Evolutionary conservation across 768 basidiomycete species (phyloP).

Genomic region (Trametopsis cervina): DNA sequence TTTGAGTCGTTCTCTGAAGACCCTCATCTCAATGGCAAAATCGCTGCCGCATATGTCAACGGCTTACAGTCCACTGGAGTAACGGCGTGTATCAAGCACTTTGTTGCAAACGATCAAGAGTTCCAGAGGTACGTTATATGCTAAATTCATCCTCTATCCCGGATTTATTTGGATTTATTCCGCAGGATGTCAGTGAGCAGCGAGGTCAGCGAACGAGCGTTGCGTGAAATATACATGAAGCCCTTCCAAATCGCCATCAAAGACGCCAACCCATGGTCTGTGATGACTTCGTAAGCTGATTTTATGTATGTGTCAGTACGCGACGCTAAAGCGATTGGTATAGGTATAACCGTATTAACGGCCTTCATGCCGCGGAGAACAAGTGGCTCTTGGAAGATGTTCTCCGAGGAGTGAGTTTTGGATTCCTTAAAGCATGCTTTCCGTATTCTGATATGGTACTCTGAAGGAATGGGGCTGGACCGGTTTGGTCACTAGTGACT

Average conservation of each 20-base stretch:
- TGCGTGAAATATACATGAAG: constrained; percentile 60
- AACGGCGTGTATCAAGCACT: constrained; percentile 60
- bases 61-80: constrained; percentile 55
- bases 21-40: constrained; percentile 45
- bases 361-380: constrained; percentile 52
- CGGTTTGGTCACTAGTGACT: constrained; percentile 57
- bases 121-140: constrained; percentile 35
- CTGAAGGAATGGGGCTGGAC: constrained; percentile 55
- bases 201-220: constrained; percentile 47
- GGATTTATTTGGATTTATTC: background rate
- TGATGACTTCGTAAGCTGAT: constrained; percentile 48
- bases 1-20: constrained; percentile 66
- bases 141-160: background rate
- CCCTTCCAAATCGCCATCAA: constrained; percentile 57
- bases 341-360: constrained; percentile 57
- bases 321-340: background rate
- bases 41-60: constrained; percentile 56
- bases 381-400: constrained; percentile 43
- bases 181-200: constrained; percentile 39
- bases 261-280: constrained; percentile 47
- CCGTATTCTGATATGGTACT: no score
- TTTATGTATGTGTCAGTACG: background rate
- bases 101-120: constrained; percentile 57
- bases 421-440: no score
- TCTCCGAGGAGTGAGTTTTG: constrained; percentile 34